phyloP scores from a whole-genome alignment of 2,329 filamentous ascomycete genomes.

The Talaromyces sp. region DNA sequence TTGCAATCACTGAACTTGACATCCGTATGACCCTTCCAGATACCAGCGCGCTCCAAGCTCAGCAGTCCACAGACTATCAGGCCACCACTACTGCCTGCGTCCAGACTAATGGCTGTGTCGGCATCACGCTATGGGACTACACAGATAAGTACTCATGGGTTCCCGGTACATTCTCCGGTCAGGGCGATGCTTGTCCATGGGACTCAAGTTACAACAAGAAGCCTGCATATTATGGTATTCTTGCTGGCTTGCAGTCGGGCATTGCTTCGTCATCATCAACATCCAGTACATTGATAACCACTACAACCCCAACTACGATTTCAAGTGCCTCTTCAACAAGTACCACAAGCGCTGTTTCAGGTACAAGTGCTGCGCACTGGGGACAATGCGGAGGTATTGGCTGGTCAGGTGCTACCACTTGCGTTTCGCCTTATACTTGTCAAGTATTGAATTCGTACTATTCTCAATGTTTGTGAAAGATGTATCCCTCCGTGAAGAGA shows the following conservation, averaged over 20 bases:
- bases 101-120: constrained; percentile 30
- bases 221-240: constrained; percentile 41
- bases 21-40: constrained; percentile 43
- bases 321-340: constrained; percentile 21
- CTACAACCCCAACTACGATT: constrained; percentile 17
- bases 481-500: too few species aligned
- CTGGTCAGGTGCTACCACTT: constrained; percentile 29
- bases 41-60: constrained; percentile 25
- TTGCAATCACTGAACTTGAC: constrained; percentile 47
- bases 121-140: constrained; percentile 42
- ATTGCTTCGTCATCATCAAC: constrained; percentile 20
- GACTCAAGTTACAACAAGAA: constrained; percentile 47
- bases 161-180: constrained; percentile 39
- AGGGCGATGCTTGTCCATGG: constrained; percentile 46
- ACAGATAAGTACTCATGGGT: constrained; percentile 48
- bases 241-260: constrained; percentile 22
- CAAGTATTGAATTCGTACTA: constrained; percentile 28
- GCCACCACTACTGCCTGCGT: constrained; percentile 32
- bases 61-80: constrained; percentile 34
- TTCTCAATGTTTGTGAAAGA: constrained; percentile 29
- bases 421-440: constrained; percentile 28
- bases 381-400: constrained; percentile 29
- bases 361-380: constrained; percentile 24
- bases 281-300: constrained; percentile 17
- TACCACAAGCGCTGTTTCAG: constrained; percentile 16